Base-by-base conservation (phyloP, 805 yeast genomes). In the Dipodascus albidus region DNA sequence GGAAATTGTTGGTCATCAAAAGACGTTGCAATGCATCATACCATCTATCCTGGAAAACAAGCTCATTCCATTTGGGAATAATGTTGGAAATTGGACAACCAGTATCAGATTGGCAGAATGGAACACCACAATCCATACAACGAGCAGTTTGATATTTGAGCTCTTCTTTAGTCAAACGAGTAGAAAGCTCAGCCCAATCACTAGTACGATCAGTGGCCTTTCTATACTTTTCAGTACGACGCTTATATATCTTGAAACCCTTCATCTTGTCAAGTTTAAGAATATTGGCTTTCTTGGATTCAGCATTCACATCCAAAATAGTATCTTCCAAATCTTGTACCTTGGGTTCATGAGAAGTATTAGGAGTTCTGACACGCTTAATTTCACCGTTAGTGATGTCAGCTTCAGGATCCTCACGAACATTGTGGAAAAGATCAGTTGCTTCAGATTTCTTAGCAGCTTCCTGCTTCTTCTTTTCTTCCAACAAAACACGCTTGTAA, bases 61-160 rank as follows among this genome's bases (percentile, higher is more conserved):
- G 79, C 68, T 90, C 98, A 70, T 91, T 93, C 91, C 96, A 93
- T 72, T 91, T 90, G 58, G 99, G 99, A 74, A 91, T 91, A 62
- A 91, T 83, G 72, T 91, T 91, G 52, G 97, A 89, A 60, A 91
- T 85, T 52, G 99, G 99, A 74, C 99, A 91, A 56, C 99, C 99
- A 48, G 96, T 86, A 70, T 91, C 98, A 50, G 96, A 85, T 65
- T 91, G 95, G 77, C 99, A 91, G 81, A 91, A 91, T 55, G 99
- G 99, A 62, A 93, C 95, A 76, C 99, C 99, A 77, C 99, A 91
- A 72, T 91, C 98, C 96, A 93, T 91, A 78, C 99, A 91, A 71
- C 99, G 82, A 15, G 98, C 96, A 55, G 98, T 87, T 74, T 91
- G 97, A 67, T 78, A 80, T 67, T 82, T 80, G 64, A 91, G 83